Conservation (phyloP, 257 asterid genomes). For the Coffea eugenioides region DNA sequence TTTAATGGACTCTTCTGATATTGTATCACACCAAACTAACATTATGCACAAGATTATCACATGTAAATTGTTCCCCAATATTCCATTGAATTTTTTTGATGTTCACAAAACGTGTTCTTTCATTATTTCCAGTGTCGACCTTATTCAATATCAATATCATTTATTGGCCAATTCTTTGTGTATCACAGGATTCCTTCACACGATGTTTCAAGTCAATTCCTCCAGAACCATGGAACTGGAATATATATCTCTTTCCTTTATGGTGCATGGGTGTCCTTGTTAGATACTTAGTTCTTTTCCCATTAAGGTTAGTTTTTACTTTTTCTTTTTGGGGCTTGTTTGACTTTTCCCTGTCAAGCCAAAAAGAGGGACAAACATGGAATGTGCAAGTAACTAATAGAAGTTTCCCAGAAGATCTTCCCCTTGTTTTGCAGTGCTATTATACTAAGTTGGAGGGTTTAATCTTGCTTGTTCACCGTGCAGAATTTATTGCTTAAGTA, state of each 20-base stretch:
- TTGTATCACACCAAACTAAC: too few species aligned
- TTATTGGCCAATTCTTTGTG: not conserved
- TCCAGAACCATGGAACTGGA: conserved; percentile 99
- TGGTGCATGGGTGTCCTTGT: conserved; percentile 95
- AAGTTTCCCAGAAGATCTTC: not conserved
- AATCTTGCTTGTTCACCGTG: not conserved
- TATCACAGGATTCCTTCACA: conserved; percentile 81
- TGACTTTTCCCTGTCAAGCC: not conserved
- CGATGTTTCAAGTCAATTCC: conserved; percentile 97
- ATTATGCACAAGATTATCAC: too few species aligned
- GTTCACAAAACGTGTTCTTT: too few species aligned
- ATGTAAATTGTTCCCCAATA: too few species aligned
- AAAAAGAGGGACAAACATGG: too few species aligned
- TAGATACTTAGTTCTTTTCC: conserved; percentile 88
- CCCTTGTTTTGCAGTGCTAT: not conserved
- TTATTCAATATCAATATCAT: not conserved
- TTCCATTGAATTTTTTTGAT: too few species aligned
- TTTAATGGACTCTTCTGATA: too few species aligned
- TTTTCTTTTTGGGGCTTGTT: not conserved
- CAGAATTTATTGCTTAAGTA: not conserved
- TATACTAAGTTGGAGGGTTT: not conserved
- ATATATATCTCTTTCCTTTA: conserved; percentile 79
- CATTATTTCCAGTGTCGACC: too few species aligned
- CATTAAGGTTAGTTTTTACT: conserved; percentile 51
- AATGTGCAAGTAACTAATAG: too few species aligned